phyloP scores from a whole-genome alignment of 495 filamentous ascomycete genomes.

The Cladorrhinum samala region DNA sequence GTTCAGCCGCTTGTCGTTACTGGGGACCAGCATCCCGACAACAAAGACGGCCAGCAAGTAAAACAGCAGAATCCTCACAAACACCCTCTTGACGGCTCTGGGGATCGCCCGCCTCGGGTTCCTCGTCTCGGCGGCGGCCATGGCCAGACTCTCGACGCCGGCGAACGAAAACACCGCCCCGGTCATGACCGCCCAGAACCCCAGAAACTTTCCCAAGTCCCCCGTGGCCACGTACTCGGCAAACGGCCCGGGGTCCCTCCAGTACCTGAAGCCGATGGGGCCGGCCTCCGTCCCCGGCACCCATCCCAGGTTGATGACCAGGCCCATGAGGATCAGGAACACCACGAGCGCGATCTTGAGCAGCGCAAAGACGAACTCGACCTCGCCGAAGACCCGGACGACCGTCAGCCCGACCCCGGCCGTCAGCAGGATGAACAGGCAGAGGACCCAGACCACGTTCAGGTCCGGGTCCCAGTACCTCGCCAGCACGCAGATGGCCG shows the following conservation, averaged over 20 bases:
- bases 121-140: slow-evolving; percentile 68
- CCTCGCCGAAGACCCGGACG: slow-evolving; percentile 56
- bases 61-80: slow-evolving; percentile 65
- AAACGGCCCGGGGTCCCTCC: slow-evolving; percentile 65
- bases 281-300: slow-evolving; percentile 50
- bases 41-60: slow-evolving; percentile 66
- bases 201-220: slow-evolving; percentile 48
- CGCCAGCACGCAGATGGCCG: slow-evolving; percentile 55
- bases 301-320: slow-evolving; percentile 60
- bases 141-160: slow-evolving; percentile 52
- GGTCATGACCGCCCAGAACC: slow-evolving; percentile 55
- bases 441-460: slow-evolving; percentile 48
- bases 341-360: slow-evolving; percentile 61
- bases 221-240: slow-evolving; percentile 51
- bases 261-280: slow-evolving; percentile 61
- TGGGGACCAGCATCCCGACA: slow-evolving; percentile 65
- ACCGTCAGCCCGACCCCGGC: slow-evolving; percentile 48
- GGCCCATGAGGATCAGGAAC: slow-evolving; percentile 60
- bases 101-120: slow-evolving; percentile 69
- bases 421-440: slow-evolving; percentile 49
- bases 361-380: slow-evolving; percentile 53
- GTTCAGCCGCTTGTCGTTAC: slow-evolving; percentile 46
- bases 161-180: slow-evolving; percentile 56
- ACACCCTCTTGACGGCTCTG: slow-evolving; percentile 61
- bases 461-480: slow-evolving; percentile 49